Base-by-base conservation (phyloP, 768 basidiomycete genomes). In the Leccinellum albellum region DNA sequence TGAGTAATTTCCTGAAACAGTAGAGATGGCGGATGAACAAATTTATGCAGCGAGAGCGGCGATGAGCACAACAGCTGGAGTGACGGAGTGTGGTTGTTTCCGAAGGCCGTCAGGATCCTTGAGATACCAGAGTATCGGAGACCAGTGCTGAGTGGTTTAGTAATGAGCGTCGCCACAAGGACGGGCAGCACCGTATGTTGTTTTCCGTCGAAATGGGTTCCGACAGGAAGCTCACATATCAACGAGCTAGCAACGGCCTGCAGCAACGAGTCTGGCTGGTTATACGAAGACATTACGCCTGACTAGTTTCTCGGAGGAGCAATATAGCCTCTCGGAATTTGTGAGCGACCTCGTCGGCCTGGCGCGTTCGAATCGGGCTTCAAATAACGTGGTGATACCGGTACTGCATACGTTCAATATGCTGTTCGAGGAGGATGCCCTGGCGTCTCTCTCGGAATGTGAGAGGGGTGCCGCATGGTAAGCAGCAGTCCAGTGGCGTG, bases 381-480 rank as follows among this genome's bases (percentile, higher is more conserved):
- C 81, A 9, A 98, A 97, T 66, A 74, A 79, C 10, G 74, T 91
- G 28, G 86, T 96, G 40, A 77, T 97, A n/a, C 94, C 96, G 0
- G 79, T 88, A 12, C 71, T 97, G 58, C 86, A 90, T 64, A 86
- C 87, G 2, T 82, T 92, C 54, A 85, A 85, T 59, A 71, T 87
- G 26, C 72, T 98, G 28, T 76, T 94, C 7, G 88, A 91, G 64
- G 84, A 79, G 35, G 87, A 87, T 54, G 79, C 76, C 3, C 73
- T 94, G 54, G 73, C 74, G 31, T 68, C 72, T 40, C 73, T 91
- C 33, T 67, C 75, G 20, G 75, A 79, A 37, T 74, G 76, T 58
- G 60, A 75, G 26, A 68, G 66, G 44, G 87, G 88, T 15, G 55
- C 78, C 50, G 64, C 76, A 58, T 80, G 78, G 91, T 88, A 56